phyloP scores from a whole-genome alignment of 805 yeast species.

The Kurtzmaniella fragi region DNA sequence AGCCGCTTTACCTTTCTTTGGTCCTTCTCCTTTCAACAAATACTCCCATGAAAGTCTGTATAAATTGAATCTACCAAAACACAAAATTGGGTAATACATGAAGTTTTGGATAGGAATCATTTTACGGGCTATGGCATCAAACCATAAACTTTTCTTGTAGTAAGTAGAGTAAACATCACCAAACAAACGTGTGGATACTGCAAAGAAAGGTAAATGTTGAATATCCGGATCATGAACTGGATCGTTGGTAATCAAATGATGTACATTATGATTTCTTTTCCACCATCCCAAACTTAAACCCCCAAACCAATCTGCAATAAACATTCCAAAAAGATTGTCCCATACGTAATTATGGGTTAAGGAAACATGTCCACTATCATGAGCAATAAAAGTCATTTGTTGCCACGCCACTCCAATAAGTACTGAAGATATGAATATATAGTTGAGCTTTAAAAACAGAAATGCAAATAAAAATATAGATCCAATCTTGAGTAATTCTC shows the following conservation, averaged over 20 bases:
- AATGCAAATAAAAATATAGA: slow-evolving; percentile 48
- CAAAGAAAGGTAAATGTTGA: slow-evolving; percentile 88
- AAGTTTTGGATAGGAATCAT: slow-evolving; percentile 63
- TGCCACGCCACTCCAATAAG: slow-evolving; percentile 80
- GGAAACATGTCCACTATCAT: slow-evolving; percentile 84
- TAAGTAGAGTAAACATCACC: slow-evolving; percentile 73
- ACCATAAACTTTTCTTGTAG: slow-evolving; percentile 62
- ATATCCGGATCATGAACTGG: slow-evolving; percentile 94
- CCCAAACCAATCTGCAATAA: slow-evolving; percentile 76
- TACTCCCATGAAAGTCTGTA: slow-evolving; percentile 80
- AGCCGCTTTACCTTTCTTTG: slow-evolving; percentile 75
- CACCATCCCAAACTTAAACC: slow-evolving; percentile 92
- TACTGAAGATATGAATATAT: slow-evolving; percentile 54
- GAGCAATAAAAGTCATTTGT: slow-evolving; percentile 81
- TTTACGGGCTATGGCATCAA: slow-evolving; percentile 58
- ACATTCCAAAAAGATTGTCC: slow-evolving; percentile 70
- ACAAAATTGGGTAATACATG: slow-evolving; percentile 70
- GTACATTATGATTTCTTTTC: slow-evolving; percentile 93
- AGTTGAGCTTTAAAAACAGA: slow-evolving; percentile 41
- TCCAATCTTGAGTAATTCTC: slow-evolving; percentile 60
- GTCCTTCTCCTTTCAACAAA: slow-evolving; percentile 71
- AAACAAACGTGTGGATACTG: slow-evolving; percentile 70
- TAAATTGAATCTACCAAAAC: slow-evolving; percentile 81
- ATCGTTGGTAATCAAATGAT: slow-evolving; percentile 85
- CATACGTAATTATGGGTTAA: slow-evolving; percentile 75